Base-by-base conservation (phyloP, 345 rosid genomes). In the Salix udensis region DNA sequence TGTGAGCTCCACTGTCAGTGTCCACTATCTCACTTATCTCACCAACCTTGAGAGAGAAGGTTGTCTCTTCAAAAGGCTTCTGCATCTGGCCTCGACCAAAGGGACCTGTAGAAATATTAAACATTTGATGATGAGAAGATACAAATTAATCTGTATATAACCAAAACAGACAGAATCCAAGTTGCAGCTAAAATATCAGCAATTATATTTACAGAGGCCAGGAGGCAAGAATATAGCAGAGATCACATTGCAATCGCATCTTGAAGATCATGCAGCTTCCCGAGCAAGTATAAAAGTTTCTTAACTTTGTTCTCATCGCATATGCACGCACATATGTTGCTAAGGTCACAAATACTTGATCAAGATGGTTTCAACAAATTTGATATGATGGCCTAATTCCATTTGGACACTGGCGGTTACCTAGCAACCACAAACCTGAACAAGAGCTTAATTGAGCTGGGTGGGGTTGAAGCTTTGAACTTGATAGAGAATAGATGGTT, bases 81-180 rank as follows among this genome's bases (percentile, higher is more conserved):
- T 96, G 98, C 99, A 96, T 96, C 88, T 91, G 96, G 30, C 99
- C 99, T 62, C 85, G 76, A 23, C 98, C 94, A 76, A 96, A 96
- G 24, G 91, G 85, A 76, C 98, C 98, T 93, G 88, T 74, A 77
- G 21, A 68, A 40, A 64, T 65, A 28, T 65, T 79, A 68, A 68
- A 7, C 71, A 40, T 23, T 16, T 10, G 60, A 76, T 30, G 58
- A 50, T 28, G 39, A 1, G 39, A 61, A 23, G 19, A 55, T 6
- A 55, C 19, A 40, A 11, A 39, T 24, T 0, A 40, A 40, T 67
- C 30, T 28, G 5, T 15, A 30, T 4, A n/a, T n/a, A 18, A 0
- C 19, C 23, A 50, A 67, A 34, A 78, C 30, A 34, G 68, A 15
- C 14, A 34, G 15, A 31, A 74, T 40, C 44, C 65, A 67, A 19